Evolutionary conservation across 2,329 filamentous ascomycete species (phyloP).

Genomic region (Macroventuria anomochaeta): DNA sequence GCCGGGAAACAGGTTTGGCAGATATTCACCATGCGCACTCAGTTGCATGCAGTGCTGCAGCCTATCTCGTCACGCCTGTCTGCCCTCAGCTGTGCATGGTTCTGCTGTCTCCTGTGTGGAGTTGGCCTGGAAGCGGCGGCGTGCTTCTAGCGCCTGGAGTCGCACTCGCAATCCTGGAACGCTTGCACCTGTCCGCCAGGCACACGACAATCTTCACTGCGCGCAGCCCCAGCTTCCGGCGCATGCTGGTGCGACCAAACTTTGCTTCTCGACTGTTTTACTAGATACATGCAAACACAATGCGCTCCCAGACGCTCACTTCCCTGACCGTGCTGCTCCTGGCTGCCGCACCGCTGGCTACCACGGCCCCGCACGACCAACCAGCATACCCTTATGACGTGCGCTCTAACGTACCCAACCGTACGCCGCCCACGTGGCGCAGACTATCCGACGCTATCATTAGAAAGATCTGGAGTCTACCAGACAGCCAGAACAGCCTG

Average conservation of each 20-base stretch:
- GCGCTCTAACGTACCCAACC: slow-evolving; percentile 20
- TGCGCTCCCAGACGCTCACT: slow-evolving; percentile 38
- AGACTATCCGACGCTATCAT: slow-evolving; percentile 47
- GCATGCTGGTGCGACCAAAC: neutral
- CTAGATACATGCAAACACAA: slow-evolving; percentile 20
- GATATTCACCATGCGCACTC: neutral
- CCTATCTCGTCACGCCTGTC: neutral
- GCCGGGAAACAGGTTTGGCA: no score
- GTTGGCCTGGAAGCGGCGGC: neutral
- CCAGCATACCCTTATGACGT: slow-evolving; percentile 21
- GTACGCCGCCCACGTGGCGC: slow-evolving; percentile 44
- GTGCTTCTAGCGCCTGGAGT: neutral
- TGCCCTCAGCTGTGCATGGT: neutral
- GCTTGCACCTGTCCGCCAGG: no score
- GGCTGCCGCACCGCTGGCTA: slow-evolving; percentile 29
- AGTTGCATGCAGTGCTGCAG: neutral
- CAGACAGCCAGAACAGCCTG: slow-evolving; percentile 26
- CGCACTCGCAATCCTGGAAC: no score
- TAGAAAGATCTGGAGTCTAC: slow-evolving; percentile 39
- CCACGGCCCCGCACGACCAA: slow-evolving; percentile 41
- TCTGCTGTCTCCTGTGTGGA: neutral
- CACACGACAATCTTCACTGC: neutral
- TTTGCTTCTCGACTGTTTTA: neutral
- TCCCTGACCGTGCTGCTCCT: slow-evolving; percentile 42
- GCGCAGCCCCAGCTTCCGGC: neutral